Evolutionary conservation across 306 rosid species (phyloP).

Genomic region (Geum urbanum): DNA sequence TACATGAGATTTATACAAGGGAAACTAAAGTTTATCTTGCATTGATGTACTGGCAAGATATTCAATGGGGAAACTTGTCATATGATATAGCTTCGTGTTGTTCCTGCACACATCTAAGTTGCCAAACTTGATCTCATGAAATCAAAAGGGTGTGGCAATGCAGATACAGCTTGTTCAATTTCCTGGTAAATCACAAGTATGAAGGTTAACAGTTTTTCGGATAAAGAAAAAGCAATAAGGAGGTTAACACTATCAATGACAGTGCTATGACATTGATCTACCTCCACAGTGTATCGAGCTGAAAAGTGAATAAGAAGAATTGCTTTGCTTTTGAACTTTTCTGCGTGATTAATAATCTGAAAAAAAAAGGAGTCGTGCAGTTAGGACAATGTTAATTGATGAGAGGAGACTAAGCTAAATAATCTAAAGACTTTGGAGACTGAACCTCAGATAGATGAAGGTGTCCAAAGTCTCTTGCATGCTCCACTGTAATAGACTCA

Average conservation of each 20-base stretch:
- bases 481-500: constrained; percentile 61
- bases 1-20: constrained; percentile 2
- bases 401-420: constrained; percentile 5
- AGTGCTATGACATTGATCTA: constrained; percentile 22
- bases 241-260: no score
- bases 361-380: constrained; percentile 17
- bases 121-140: constrained; percentile 4
- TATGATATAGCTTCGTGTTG: background rate
- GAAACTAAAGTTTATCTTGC: background rate
- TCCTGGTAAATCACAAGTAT: constrained; percentile 44
- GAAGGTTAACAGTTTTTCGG: background rate
- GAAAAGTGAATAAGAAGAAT: constrained; percentile 91
- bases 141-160: constrained; percentile 55
- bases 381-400: constrained; percentile 3
- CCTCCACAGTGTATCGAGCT: constrained; percentile 67
- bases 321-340: constrained; percentile 66
- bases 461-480: constrained; percentile 86
- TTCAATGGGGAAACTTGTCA: background rate
- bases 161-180: constrained; percentile 64
- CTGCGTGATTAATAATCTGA: constrained; percentile 68
- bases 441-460: constrained; percentile 79
- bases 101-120: background rate
- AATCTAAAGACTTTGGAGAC: constrained; percentile 2
- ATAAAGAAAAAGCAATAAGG: background rate
- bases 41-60: no score